phyloP scores from a whole-genome alignment of 2,329 filamentous ascomycete species.

The Xenosphaeropsis pyriputrescens region DNA sequence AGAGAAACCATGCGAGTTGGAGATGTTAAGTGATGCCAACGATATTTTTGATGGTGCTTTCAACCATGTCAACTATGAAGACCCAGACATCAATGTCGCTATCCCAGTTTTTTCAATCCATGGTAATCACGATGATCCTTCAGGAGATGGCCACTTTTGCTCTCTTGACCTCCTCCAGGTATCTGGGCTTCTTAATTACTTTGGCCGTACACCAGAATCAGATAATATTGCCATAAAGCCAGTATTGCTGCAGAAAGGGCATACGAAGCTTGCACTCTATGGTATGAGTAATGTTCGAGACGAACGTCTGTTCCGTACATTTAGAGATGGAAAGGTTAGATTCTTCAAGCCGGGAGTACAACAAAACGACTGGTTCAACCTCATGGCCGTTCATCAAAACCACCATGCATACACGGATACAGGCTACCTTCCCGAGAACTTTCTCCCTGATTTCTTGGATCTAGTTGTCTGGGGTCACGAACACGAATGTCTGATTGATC shows the following conservation, averaged over 20 bases:
- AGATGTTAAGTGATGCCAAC: conserved; percentile 85
- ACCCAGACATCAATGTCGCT: conserved; percentile 90
- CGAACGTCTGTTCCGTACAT: conserved; percentile 86
- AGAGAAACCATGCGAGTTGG: conserved; percentile 87
- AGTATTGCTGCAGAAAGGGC: conserved; percentile 81
- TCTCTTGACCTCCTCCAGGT: conserved; percentile 85
- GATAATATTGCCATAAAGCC: conserved; percentile 92
- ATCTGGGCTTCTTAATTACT: conserved; percentile 89
- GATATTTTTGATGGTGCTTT: conserved; percentile 85
- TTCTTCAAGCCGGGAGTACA: conserved; percentile 78
- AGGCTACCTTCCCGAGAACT: conserved; percentile 86
- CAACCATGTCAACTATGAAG: conserved; percentile 93
- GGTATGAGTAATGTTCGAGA: conserved; percentile 94
- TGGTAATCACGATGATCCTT: conserved; percentile 95
- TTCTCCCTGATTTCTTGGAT: conserved; percentile 82
- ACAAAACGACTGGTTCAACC: conserved; percentile 84
- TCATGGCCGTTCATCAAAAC: conserved; percentile 92
- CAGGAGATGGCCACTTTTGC: conserved; percentile 86
- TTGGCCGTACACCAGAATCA: conserved; percentile 77
- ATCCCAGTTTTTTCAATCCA: conserved; percentile 98
- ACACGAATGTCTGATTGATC: conserved; percentile 88
- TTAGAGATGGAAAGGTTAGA: conserved; percentile 82
- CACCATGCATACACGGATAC: conserved; percentile 86
- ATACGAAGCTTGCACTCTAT: conserved; percentile 84
- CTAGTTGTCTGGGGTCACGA: conserved; percentile 95